A percentile compares a stretch with the other conserved stretches of the same genome.
These are phyloP conservation scores for Ilyonectria mors-panacis DNA, from an alignment of 2,329 filamentous ascomycete species.

Conservation along the genomic window DNA sequence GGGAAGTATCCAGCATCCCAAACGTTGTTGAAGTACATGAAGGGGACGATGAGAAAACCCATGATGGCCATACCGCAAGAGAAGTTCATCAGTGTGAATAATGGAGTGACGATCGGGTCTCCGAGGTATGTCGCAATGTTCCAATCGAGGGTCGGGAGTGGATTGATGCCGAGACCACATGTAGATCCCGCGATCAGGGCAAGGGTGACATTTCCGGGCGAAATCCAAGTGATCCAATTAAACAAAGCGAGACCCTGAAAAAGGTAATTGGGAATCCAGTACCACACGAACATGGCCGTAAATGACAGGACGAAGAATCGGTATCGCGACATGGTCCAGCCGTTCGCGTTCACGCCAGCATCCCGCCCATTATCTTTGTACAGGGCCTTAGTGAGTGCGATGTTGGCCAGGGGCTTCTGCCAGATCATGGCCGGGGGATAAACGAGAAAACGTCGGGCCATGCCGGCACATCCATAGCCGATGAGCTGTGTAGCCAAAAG, in stretches of 20 bases:
- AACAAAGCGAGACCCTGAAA: conserved; percentile 63
- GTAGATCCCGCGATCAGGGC: conserved; percentile 53
- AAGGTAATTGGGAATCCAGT: conserved; percentile 66
- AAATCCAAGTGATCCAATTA: conserved; percentile 67
- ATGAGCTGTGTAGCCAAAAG: conserved; percentile 65
- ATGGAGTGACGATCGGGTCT: conserved; percentile 51
- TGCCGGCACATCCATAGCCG: conserved; percentile 66
- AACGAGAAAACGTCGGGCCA: conserved; percentile 63
- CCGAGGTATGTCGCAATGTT: conserved; percentile 50
- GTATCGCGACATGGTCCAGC: conserved; percentile 48
- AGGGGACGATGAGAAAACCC: conserved; percentile 67
- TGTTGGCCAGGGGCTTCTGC: conserved; percentile 63
- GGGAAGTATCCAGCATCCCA: conserved; percentile 69
- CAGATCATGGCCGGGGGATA: conserved; percentile 66
- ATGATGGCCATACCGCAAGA: conserved; percentile 60
- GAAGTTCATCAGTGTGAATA: conserved; percentile 51
- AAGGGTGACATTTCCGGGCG: conserved; percentile 56
- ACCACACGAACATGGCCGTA: conserved; percentile 64
- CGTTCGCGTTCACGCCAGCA: conserved; percentile 40
- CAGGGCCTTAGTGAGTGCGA: conserved; percentile 56
- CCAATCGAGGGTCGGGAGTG: conserved; percentile 59
- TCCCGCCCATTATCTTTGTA: conserved; percentile 31
- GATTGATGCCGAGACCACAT: conserved; percentile 57
- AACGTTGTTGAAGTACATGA: conserved; percentile 62
- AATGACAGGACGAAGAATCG: conserved; percentile 62